A percentile compares a stretch with the other conserved stretches of the same genome.
These are phyloP conservation scores for Centrapalus pauciflorus DNA, from an alignment of 129 eudicot species.

Conservation along the genomic window DNA sequence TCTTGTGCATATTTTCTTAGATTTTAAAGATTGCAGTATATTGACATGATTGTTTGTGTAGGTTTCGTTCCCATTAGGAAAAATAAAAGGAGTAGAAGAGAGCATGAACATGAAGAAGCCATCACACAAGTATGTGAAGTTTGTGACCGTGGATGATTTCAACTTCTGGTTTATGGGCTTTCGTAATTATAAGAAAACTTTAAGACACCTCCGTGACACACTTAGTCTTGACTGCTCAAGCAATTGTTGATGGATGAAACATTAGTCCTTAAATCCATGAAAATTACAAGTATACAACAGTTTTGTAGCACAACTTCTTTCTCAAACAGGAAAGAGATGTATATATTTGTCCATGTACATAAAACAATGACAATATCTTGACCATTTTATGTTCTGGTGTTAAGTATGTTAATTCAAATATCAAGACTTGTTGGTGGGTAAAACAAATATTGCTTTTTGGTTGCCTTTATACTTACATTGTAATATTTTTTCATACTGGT, in stretches of 20 bases:
- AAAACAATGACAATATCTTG: no score
- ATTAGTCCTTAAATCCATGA: constrained; percentile 8
- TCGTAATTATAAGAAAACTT: constrained; percentile 15
- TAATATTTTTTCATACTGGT: no score
- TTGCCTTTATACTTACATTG: no score
- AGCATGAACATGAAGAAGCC: constrained; percentile 19
- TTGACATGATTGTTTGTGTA: neutral
- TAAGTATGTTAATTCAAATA: no score
- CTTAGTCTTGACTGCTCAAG: neutral
- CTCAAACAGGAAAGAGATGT: neutral
- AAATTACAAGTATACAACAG: neutral
- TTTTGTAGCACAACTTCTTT: neutral
- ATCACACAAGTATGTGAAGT: constrained; percentile 31
- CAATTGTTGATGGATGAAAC: no score
- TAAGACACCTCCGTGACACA: constrained; percentile 9
- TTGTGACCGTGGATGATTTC: constrained; percentile 32
- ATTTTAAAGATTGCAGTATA: neutral
- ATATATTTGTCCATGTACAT: neutral
- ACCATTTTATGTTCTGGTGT: no score
- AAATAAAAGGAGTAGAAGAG: constrained; percentile 29
- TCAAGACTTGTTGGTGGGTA: no score
- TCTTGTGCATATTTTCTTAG: neutral
- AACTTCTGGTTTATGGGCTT: constrained; percentile 35
- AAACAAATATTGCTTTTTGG: no score
- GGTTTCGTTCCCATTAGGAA: constrained; percentile 33